Base-by-base conservation (phyloP, 805 yeast genomes). In the Kodamaea restingae region DNA sequence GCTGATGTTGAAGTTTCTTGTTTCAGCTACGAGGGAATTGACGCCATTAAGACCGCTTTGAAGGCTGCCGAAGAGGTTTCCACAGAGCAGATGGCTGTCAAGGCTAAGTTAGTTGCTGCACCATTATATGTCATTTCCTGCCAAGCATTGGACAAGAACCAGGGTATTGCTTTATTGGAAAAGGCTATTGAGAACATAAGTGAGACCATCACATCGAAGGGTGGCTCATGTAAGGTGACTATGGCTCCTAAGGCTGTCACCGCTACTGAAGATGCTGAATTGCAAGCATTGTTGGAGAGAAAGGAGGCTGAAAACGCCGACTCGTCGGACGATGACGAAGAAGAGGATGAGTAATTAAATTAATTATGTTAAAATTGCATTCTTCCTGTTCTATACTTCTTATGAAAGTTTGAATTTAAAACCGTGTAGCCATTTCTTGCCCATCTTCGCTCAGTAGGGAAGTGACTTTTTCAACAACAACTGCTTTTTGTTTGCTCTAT, bases 171-270 rank as follows among this genome's bases (percentile, higher is more conserved):
- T 43, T 67, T 80, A 32, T 75, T 93, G 58, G 82, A 80, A 58
- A 64, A 75, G 51, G 95, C 98, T 35, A 87, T 93, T 49, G 84
- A 76, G 49, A 80, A 75, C 51, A 84, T 93, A 47, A 74, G 77
- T 44, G 78, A 76, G 52, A 72, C 80, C 36, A 88, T 93, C 55
- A 75, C 75, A 44, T 70, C 74, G 15, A 74, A 78, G 40, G 95
- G 88, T 39, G 98, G 98, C 58, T 76, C 79, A 42, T 84, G 95
- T 63, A 87, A 85, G 51, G 84, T 91, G 48, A 88, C 95, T 39
- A 91, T 91, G 97, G 91, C 95, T 54, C 98, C 98, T 59, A 91
- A 90, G 79, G 97, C 98, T 31, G 98, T 93, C 50, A 88, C 97
- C 41, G 98, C 96, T 45, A 86, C 93, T 44, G 98, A 93, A 63